phyloP scores from a whole-genome alignment of 2,329 filamentous ascomycete species.

The Zasmidium angulare region DNA sequence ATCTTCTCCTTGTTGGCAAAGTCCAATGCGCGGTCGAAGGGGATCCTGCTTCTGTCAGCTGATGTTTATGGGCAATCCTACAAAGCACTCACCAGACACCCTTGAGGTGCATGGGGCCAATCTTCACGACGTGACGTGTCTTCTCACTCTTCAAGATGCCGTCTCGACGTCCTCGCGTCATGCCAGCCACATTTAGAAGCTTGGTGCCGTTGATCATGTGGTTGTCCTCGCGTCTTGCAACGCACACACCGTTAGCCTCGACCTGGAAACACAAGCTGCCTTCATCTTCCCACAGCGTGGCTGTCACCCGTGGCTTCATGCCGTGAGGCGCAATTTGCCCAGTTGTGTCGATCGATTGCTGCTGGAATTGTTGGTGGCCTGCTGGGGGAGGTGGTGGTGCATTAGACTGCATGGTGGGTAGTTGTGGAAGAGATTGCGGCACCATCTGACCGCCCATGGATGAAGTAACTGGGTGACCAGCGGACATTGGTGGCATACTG shows the following conservation, averaged over 20 bases:
- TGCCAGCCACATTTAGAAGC: constrained; percentile 91
- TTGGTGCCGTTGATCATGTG: constrained; percentile 99
- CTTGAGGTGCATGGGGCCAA: constrained; percentile 98
- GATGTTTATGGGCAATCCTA: not conserved
- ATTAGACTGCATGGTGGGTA: constrained; percentile 41
- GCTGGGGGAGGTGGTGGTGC: constrained; percentile 24
- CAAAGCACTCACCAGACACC: constrained; percentile 75
- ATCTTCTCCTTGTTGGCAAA: constrained; percentile 99
- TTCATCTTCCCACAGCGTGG: constrained; percentile 97
- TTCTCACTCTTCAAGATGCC: constrained; percentile 98
- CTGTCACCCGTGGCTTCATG: constrained; percentile 94
- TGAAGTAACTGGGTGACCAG: constrained; percentile 66
- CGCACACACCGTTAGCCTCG: constrained; percentile 92
- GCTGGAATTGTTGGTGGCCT: constrained; percentile 21
- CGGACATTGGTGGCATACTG: constrained; percentile 76
- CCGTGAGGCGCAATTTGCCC: constrained; percentile 89
- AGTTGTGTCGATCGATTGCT: constrained; percentile 71
- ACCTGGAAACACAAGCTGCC: constrained; percentile 97
- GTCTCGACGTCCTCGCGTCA: constrained; percentile 93
- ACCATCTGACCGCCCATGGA: constrained; percentile 66
- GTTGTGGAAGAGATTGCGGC: constrained; percentile 64
- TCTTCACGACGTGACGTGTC: constrained; percentile 94
- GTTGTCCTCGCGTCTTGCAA: constrained; percentile 92
- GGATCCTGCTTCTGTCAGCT: constrained; percentile 66
- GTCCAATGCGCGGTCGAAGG: constrained; percentile 93